A percentile compares a stretch with the other conserved stretches of the same genome.
Conservation (phyloP, 306 rosid species). For the Trichosanthes cucumerina region DNA sequence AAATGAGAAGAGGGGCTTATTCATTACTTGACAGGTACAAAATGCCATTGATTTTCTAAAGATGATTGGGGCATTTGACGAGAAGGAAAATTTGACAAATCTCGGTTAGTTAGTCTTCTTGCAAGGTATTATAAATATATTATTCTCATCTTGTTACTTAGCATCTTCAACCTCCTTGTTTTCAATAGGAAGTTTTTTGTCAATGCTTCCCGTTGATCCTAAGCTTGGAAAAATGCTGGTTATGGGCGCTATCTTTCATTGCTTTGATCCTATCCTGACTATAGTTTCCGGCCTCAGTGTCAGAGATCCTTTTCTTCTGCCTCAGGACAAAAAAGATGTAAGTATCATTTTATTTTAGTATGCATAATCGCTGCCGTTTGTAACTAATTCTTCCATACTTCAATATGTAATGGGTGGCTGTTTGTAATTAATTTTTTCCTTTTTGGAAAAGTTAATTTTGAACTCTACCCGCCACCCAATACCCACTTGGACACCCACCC, state of each 20-base stretch:
- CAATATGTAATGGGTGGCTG: not conserved
- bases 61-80: slow-evolving; percentile 91
- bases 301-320: slow-evolving; percentile 94
- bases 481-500: not conserved
- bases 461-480: not conserved
- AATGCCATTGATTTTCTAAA: slow-evolving; percentile 87
- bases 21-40: slow-evolving; percentile 54
- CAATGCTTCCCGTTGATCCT: slow-evolving; percentile 94
- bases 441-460: not conserved
- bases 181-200: slow-evolving; percentile 68
- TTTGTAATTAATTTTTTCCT: not conserved
- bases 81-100: slow-evolving; percentile 65
- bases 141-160: not conserved
- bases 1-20: not conserved
- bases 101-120: slow-evolving; percentile 48
- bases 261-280: slow-evolving; percentile 99
- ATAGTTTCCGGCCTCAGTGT: slow-evolving; percentile 89
- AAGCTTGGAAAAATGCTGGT: slow-evolving; percentile 93
- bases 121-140: not conserved
- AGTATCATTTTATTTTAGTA: slow-evolving; percentile 22
- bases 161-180: slow-evolving; percentile 8
- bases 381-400: not conserved
- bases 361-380: not conserved
- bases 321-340: slow-evolving; percentile 94
- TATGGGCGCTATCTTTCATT: slow-evolving; percentile 87